Conservation (phyloP, 2,329 filamentous ascomycete species). For the Hortaea sp. region DNA sequence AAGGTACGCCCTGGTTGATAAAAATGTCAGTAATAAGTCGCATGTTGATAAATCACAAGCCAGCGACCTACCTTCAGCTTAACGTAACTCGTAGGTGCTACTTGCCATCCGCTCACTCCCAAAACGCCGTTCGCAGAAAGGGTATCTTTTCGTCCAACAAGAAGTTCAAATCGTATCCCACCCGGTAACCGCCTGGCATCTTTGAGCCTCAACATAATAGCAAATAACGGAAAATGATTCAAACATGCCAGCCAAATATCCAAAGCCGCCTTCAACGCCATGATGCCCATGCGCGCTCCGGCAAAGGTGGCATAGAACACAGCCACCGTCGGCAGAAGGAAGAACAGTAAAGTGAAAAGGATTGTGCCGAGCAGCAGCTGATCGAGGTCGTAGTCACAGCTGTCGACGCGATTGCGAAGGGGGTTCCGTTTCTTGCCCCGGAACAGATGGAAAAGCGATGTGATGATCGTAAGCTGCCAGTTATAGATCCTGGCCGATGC, state of each 20-base stretch:
- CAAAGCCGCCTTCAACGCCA: conserved; percentile 78
- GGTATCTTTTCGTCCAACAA: conserved; percentile 48
- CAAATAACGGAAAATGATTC: conserved; percentile 96
- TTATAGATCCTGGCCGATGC: conserved; percentile 95
- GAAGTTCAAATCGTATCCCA: conserved; percentile 80
- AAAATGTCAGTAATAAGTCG: not conserved
- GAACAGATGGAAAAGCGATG: conserved; percentile 97
- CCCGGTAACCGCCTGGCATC: conserved; percentile 83
- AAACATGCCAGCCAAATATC: conserved; percentile 88
- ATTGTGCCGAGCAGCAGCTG: conserved; percentile 95
- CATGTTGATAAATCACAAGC: not conserved
- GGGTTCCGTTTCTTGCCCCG: conserved; percentile 97
- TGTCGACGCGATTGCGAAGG: conserved; percentile 92
- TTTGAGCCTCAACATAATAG: conserved; percentile 89
- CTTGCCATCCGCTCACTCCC: not conserved
- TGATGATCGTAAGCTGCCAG: conserved; percentile 95
- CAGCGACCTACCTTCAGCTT: conserved; percentile 59
- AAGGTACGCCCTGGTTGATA: conserved; percentile 63
- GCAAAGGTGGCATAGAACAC: conserved; percentile 98
- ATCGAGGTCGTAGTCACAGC: conserved; percentile 96
- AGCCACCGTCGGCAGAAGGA: conserved; percentile 84
- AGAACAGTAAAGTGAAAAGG: conserved; percentile 89
- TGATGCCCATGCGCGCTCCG: conserved; percentile 86
- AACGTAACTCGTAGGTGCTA: conserved; percentile 66
- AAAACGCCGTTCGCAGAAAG: conserved; percentile 25